phyloP scores from a whole-genome alignment of 192 early-diverging fungal species.

The Geosiphon pyriformis region DNA sequence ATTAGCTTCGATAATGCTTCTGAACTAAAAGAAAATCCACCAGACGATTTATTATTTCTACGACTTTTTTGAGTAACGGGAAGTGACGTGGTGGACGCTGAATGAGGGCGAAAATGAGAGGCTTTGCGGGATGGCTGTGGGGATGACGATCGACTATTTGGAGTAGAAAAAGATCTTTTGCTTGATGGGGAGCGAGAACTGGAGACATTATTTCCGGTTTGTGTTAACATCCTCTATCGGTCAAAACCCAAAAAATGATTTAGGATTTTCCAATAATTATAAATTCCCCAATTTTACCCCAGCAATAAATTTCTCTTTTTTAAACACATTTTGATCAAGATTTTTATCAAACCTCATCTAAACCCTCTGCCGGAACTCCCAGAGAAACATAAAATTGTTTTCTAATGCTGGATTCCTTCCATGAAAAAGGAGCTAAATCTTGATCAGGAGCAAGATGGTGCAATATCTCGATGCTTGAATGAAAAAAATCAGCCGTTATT shows the following conservation, averaged over 20 bases:
- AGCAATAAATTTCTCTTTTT: neutral
- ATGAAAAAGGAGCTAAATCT: slow-evolving; percentile 34
- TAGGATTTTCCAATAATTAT: neutral
- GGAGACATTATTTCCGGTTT: neutral
- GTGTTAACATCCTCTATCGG: neutral
- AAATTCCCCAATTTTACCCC: neutral
- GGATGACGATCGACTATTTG: neutral
- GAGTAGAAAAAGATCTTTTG: neutral
- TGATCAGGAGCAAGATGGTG: slow-evolving; percentile 8
- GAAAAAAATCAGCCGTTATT: no score
- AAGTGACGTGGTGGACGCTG: neutral
- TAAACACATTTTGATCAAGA: neutral
- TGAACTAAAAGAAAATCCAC: no score
- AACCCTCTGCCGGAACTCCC: slow-evolving; percentile 27
- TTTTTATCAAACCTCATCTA: slow-evolving; percentile 24
- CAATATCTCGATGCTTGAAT: slow-evolving; percentile 15
- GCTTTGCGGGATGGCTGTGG: neutral
- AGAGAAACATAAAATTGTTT: slow-evolving; percentile 36
- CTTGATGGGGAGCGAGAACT: neutral
- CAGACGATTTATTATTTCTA: neutral
- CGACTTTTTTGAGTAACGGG: neutral
- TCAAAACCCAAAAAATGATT: neutral
- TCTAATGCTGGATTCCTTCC: slow-evolving; percentile 36
- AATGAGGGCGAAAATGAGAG: neutral
- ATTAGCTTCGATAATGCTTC: no score